Evolutionary conservation across 352 stramenopile genomes (phyloP).

Genomic region (Phytophthora capsici): DNA sequence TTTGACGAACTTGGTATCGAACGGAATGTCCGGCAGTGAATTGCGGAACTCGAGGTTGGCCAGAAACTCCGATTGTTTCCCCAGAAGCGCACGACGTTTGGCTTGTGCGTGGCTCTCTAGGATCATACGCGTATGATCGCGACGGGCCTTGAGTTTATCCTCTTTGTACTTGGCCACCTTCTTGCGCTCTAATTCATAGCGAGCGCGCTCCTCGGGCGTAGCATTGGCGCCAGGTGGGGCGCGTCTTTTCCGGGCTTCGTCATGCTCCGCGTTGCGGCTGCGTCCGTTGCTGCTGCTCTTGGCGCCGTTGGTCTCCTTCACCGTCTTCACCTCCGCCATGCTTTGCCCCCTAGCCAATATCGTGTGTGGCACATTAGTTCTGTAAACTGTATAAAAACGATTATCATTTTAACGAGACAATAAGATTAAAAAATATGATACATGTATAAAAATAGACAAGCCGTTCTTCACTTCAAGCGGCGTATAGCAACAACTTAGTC

Average conservation of each 20-base stretch:
- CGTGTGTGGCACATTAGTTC: conserved; percentile 2
- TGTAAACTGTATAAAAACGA: too few species aligned
- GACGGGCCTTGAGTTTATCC: conserved; percentile 86
- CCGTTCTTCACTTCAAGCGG: conserved; percentile 1
- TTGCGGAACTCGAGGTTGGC: conserved; percentile 86
- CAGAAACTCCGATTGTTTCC: conserved; percentile 87
- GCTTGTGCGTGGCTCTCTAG: conserved; percentile 86
- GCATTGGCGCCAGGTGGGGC: conserved; percentile 60
- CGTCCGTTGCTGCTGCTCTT: conserved; percentile 30
- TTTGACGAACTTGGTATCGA: conserved; percentile 88
- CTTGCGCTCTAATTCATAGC: conserved; percentile 86
- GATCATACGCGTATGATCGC: conserved; percentile 89
- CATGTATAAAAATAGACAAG: not conserved
- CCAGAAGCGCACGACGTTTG: conserved; percentile 78
- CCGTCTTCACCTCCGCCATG: conserved; percentile 38
- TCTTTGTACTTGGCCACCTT: conserved; percentile 91
- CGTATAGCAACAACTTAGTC: not conserved
- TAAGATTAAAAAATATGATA: not conserved
- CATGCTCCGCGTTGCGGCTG: conserved; percentile 30
- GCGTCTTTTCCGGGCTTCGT: conserved; percentile 50
- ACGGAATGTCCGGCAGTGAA: conserved; percentile 78
- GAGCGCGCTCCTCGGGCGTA: conserved; percentile 71
- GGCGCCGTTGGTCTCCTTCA: conserved; percentile 25
- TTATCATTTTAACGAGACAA: too few species aligned
- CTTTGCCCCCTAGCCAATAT: not conserved